These are phyloP conservation scores for Penicillium pancosmium DNA, from an alignment of 495 filamentous ascomycete species.

Conservation along the genomic window DNA sequence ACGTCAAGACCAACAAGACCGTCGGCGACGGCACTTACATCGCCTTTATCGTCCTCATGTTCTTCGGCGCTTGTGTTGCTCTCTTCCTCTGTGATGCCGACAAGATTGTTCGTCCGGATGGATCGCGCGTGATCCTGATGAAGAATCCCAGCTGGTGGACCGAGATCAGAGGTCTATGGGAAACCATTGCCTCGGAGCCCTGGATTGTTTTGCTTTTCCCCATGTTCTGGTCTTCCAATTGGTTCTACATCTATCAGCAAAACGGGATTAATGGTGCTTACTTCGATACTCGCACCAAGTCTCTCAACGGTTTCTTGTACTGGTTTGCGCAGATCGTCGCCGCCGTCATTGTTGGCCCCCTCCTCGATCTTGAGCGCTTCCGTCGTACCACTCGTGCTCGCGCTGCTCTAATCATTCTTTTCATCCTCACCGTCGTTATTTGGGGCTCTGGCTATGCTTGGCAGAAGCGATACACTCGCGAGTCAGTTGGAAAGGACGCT, in stretches of 20 bases:
- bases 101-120: constrained; percentile 73
- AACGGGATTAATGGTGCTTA: constrained; percentile 52
- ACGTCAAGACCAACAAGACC: constrained; percentile 35
- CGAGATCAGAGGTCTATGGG: constrained; percentile 45
- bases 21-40: constrained; percentile 56
- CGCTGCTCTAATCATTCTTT: constrained; percentile 40
- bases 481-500: constrained; percentile 21
- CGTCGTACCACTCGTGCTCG: constrained; percentile 45
- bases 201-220: constrained; percentile 51
- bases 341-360: constrained; percentile 46
- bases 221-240: constrained; percentile 68
- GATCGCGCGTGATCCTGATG: constrained; percentile 76
- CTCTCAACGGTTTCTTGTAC: constrained; percentile 53
- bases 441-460: constrained; percentile 58
- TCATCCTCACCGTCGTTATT: constrained; percentile 45
- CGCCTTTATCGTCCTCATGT: constrained; percentile 53
- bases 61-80: constrained; percentile 61
- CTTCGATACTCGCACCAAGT: constrained; percentile 50
- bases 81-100: constrained; percentile 58
- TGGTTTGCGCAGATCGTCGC: constrained; percentile 58
- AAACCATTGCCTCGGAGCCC: constrained; percentile 40
- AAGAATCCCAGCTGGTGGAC: constrained; percentile 73
- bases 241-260: constrained; percentile 77
- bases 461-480: constrained; percentile 48
- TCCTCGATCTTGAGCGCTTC: constrained; percentile 44